Base-by-base conservation (phyloP, 2,329 filamentous ascomycete species). In the Fusarium sp. region DNA sequence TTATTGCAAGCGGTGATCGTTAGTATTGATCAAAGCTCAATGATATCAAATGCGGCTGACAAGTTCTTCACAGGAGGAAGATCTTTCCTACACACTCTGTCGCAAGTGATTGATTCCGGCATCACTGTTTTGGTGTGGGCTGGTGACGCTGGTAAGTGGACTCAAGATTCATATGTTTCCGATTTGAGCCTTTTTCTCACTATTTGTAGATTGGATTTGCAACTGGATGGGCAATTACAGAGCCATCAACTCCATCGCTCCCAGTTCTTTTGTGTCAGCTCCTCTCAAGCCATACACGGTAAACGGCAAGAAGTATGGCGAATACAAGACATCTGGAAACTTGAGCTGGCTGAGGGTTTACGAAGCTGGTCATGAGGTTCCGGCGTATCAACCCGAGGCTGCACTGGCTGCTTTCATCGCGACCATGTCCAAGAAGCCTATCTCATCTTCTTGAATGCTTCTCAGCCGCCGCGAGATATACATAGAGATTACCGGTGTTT, bases 331-430 rank as follows among this genome's bases (percentile, higher is more conserved):
- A 0, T 50, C 62, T 19, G 58, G 64, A 15, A 91, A 91, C 62
- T 78, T 87, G 57, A 83, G 80, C 3, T 88, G 85, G 72, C 79
- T 83, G n/a, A 77, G 85, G 0, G 81, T 88, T 9, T 86, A 83
- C 64, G 80, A 85, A 62, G 80, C 85, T 4, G 85, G 86, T 1
- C 85, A 87, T 56, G 79, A 84, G 61, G 79, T 85, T 3, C 82
- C 83, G 0, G 80, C 79, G 7, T 82, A 83, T 19, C 68, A 58
- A 28, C 55, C 55, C 0, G 29, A 58, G 32, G 55, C 55, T 0
- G 55, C 55, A 11, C 7, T 58, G 13, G 55, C 55, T 15, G 55
- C 55, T 1, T 58, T 58, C 12, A 4, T 58, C n/a, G 42, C 55
- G 1, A 58, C 55, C 4, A 15, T 58, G 19, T 58, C 55, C 3